These are phyloP conservation scores for Stropharia rugosoannulata DNA, from an alignment of 768 basidiomycete genomes.

Conservation along the genomic window DNA sequence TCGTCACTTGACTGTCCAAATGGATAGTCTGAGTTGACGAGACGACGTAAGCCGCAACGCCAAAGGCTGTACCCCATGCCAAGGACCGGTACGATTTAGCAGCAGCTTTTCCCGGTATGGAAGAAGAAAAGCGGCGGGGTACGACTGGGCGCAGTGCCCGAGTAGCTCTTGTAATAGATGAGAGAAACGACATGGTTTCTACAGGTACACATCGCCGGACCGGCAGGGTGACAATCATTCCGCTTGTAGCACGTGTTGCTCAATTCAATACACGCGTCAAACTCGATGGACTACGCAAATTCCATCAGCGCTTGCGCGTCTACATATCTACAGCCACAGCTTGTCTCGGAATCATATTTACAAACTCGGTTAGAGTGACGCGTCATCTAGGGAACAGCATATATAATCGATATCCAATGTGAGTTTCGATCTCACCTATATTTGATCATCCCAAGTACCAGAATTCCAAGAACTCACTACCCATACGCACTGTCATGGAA, in stretches of 20 bases:
- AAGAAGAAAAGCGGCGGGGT: constrained; percentile 16
- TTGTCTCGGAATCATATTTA: background rate
- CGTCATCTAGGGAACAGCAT: constrained; percentile 20
- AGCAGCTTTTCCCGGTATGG: constrained; percentile 13
- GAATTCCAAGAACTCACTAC: background rate
- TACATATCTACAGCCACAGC: constrained; percentile 3
- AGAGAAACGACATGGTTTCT: constrained; percentile 17
- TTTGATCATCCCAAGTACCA: background rate
- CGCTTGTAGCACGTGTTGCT: constrained; percentile 15
- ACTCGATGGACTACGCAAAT: background rate
- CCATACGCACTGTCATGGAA: background rate
- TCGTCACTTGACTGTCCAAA: constrained; percentile 34
- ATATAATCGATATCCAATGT: constrained; percentile 9
- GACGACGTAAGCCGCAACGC: constrained; percentile 17
- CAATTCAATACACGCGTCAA: constrained; percentile 18
- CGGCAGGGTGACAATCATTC: constrained; percentile 2
- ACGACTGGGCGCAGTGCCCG: constrained; percentile 13
- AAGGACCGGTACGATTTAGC: constrained; percentile 18
- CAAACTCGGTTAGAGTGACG: constrained; percentile 20
- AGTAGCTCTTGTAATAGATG: constrained; percentile 14
- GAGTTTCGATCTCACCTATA: constrained; percentile 1
- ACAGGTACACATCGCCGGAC: background rate
- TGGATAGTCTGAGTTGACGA: constrained; percentile 31
- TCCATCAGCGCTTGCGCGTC: constrained; percentile 22
- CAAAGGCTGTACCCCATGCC: constrained; percentile 32